Evolutionary conservation across 2,329 filamentous ascomycete species (phyloP).

Genomic region (Catunica adiposa): DNA sequence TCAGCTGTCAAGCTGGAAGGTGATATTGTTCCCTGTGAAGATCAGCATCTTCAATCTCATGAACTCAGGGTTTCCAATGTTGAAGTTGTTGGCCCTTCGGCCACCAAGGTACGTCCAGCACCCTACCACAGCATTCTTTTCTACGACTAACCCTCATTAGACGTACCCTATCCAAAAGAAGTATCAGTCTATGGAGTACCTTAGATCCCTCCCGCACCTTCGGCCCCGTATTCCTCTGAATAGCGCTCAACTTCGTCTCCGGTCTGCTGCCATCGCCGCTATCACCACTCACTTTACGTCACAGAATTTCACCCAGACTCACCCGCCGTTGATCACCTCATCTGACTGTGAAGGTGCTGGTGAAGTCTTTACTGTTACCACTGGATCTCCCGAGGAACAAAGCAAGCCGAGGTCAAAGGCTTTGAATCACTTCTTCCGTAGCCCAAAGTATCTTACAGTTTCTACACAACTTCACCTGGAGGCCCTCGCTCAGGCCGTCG

Average conservation of each 20-base stretch:
- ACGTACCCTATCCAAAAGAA: slow-evolving; percentile 92
- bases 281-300: slow-evolving; percentile 60
- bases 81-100: slow-evolving; percentile 56
- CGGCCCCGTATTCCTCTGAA: slow-evolving; percentile 69
- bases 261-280: slow-evolving; percentile 61
- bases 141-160: slow-evolving; percentile 28
- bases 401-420: slow-evolving; percentile 19
- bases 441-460: slow-evolving; percentile 87
- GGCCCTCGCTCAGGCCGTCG: slow-evolving; percentile 72
- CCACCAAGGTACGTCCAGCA: slow-evolving; percentile 50
- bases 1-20: slow-evolving; percentile 64
- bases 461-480: slow-evolving; percentile 91
- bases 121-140: neutral
- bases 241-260: slow-evolving; percentile 60
- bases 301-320: slow-evolving; percentile 61
- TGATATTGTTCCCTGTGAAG: slow-evolving; percentile 55
- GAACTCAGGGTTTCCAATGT: slow-evolving; percentile 63
- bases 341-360: slow-evolving; percentile 95
- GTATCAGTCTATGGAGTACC: slow-evolving; percentile 76
- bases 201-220: slow-evolving; percentile 77
- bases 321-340: slow-evolving; percentile 87
- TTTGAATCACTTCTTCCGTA: slow-evolving; percentile 54
- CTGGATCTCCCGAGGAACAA: slow-evolving; percentile 22
- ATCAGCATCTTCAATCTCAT: slow-evolving; percentile 45
- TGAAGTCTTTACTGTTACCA: slow-evolving; percentile 66